Evolutionary conservation across 2,329 filamentous ascomycete genomes (phyloP).

Genomic region (Metarhizium guizhouense): DNA sequence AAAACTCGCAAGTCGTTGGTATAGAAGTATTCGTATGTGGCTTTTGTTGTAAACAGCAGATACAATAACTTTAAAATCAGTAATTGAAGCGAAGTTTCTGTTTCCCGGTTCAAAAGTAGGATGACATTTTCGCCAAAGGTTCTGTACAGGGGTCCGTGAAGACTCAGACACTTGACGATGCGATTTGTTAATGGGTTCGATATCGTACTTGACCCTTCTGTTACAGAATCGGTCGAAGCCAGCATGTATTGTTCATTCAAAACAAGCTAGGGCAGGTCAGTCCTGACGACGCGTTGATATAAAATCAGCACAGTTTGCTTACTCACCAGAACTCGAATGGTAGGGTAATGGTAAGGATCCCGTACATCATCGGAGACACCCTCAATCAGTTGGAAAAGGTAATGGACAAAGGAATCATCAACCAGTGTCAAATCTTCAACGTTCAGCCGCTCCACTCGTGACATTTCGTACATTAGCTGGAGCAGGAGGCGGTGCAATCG

Average conservation of each 20-base stretch:
- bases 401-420: conserved; percentile 72
- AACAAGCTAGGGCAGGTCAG: conserved; percentile 55
- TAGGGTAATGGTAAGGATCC: conserved; percentile 92
- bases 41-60: conserved; percentile 82
- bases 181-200: conserved; percentile 68
- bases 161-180: conserved; percentile 82
- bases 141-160: conserved; percentile 72
- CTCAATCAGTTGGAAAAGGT: conserved; percentile 83
- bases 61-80: conserved; percentile 96
- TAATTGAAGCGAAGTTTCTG: conserved; percentile 85
- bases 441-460: conserved; percentile 74
- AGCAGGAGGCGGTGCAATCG: conserved; percentile 72
- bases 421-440: conserved; percentile 68
- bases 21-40: conserved; percentile 97
- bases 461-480: conserved; percentile 94
- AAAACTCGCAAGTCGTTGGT: conserved; percentile 93
- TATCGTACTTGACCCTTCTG: conserved; percentile 22
- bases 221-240: conserved; percentile 45
- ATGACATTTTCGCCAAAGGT: conserved; percentile 99
- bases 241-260: conserved; percentile 99
- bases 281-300: not conserved
- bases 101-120: conserved; percentile 86
- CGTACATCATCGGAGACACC: conserved; percentile 75
- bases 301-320: not conserved
- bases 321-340: conserved; percentile 83